phyloP scores from a whole-genome alignment of 306 rosid genomes.

The Fragaria ananassa region DNA sequence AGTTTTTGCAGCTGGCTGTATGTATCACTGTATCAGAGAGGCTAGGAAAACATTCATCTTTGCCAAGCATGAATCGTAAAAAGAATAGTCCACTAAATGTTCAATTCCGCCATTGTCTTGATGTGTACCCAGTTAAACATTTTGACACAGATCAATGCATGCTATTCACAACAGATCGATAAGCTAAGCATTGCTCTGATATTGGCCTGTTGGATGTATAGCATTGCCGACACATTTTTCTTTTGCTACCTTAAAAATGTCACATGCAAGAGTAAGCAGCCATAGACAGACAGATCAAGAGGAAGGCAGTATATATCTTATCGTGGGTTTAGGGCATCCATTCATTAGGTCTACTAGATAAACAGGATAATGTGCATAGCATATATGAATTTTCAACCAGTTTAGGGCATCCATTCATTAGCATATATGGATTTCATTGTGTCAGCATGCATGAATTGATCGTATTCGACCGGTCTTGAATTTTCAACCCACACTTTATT shows the following conservation, averaged over 20 bases:
- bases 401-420: conserved; percentile 39
- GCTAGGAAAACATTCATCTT: neutral
- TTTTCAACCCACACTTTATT: neutral
- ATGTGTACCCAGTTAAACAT: neutral
- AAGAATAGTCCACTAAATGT: too few species aligned
- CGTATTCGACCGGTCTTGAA: neutral
- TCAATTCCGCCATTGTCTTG: neutral
- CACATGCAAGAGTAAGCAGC: conserved; percentile 13
- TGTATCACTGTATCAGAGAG: neutral
- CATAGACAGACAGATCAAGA: neutral
- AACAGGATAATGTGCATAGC: conserved; percentile 11
- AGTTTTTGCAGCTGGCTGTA: neutral
- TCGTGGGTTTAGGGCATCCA: conserved; percentile 42
- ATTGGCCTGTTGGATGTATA: neutral
- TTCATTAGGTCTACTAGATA: conserved; percentile 25
- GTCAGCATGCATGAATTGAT: neutral
- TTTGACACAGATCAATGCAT: neutral
- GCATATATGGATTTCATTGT: neutral
- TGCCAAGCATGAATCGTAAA: too few species aligned
- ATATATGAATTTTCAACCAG: neutral
- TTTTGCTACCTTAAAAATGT: conserved; percentile 6
- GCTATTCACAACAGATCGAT: neutral
- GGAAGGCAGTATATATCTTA: conserved; percentile 13
- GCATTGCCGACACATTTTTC: conserved; percentile 8
- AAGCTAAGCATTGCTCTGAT: neutral